Evolutionary conservation across 176 grass and related monocot genomes (phyloP).

Genomic region (Hyparrhenia diplandra): DNA sequence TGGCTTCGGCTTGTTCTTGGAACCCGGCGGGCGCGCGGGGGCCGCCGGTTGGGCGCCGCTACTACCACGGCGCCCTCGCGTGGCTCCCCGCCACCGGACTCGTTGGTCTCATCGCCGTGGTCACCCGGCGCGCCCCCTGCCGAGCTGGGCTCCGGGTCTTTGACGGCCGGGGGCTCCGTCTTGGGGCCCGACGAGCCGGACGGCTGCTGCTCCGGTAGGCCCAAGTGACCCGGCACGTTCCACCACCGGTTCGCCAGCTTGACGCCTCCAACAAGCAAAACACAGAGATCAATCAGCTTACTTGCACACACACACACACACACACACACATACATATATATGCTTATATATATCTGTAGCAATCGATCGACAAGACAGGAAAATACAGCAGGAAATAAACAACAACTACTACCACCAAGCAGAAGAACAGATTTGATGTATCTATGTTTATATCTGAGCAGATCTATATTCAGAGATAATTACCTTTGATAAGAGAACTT

Average conservation of each 20-base stretch:
- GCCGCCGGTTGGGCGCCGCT: slow-evolving; percentile 50
- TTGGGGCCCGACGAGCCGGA: slow-evolving; percentile 51
- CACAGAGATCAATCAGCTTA: background rate
- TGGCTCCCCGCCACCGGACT: slow-evolving; percentile 52
- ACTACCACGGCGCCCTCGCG: slow-evolving; percentile 62
- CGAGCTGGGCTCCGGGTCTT: slow-evolving; percentile 36
- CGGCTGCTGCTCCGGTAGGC: slow-evolving; percentile 58
- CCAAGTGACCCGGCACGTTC: slow-evolving; percentile 47
- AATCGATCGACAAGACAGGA: slow-evolving; percentile 1
- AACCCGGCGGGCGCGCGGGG: slow-evolving; percentile 78
- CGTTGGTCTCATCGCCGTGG: slow-evolving; percentile 41
- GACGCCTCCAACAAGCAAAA: slow-evolving; percentile 22
- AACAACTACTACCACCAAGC: background rate
- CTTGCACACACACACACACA: background rate
- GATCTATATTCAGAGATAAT: slow-evolving; percentile 30
- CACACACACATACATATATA: too few relatives aligned
- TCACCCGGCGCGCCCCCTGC: slow-evolving; percentile 23
- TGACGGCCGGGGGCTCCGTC: slow-evolving; percentile 30
- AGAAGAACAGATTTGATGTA: background rate
- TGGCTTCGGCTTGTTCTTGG: slow-evolving; percentile 97
- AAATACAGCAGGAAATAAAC: background rate
- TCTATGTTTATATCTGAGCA: background rate
- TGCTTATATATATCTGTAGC: background rate
- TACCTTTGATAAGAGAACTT: background rate
- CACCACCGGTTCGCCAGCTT: slow-evolving; percentile 98